Conservation (phyloP, 2,329 filamentous ascomycete genomes). For the Diatrype stigma region DNA sequence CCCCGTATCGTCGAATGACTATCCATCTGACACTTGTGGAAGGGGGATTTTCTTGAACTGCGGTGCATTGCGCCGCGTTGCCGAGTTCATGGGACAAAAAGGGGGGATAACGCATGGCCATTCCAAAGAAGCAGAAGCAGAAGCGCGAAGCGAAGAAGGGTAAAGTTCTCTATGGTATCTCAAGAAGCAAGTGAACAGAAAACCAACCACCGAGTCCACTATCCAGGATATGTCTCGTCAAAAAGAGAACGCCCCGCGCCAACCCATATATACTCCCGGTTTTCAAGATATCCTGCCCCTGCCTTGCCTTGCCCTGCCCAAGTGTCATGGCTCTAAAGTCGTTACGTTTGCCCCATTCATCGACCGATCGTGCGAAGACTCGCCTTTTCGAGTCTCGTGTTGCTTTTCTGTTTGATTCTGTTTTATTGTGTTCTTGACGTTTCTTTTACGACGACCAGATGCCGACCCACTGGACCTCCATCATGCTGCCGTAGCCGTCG, state of each 20-base stretch:
- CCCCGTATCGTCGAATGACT: too few relatives aligned
- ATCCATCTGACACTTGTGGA: too few relatives aligned
- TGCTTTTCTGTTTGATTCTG: conserved; percentile 1
- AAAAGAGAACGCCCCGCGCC: not conserved
- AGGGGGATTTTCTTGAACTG: too few relatives aligned
- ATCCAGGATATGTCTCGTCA: not conserved
- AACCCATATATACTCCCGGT: not conserved
- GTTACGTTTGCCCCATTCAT: not conserved
- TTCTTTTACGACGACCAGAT: conserved; percentile 14
- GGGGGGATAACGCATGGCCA: too few relatives aligned
- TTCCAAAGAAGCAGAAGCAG: not conserved
- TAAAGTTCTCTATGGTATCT: not conserved
- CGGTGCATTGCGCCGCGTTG: too few relatives aligned
- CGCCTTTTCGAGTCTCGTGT: too few relatives aligned
- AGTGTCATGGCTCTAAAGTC: not conserved
- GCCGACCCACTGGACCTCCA: conserved; percentile 28
- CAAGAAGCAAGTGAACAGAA: not conserved
- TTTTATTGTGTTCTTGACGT: conserved; percentile 8
- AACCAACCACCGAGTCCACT: not conserved
- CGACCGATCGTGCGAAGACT: too few relatives aligned
- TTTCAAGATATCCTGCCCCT: not conserved
- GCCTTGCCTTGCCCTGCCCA: too few relatives aligned
- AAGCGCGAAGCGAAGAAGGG: not conserved
- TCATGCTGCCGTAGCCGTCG: conserved; percentile 28
- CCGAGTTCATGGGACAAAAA: too few relatives aligned